A percentile compares a stretch with the other conserved stretches of the same genome.
These are phyloP conservation scores for Psidium friedrichsthalianum DNA, from an alignment of 345 rosid species.

Conservation along the genomic window DNA sequence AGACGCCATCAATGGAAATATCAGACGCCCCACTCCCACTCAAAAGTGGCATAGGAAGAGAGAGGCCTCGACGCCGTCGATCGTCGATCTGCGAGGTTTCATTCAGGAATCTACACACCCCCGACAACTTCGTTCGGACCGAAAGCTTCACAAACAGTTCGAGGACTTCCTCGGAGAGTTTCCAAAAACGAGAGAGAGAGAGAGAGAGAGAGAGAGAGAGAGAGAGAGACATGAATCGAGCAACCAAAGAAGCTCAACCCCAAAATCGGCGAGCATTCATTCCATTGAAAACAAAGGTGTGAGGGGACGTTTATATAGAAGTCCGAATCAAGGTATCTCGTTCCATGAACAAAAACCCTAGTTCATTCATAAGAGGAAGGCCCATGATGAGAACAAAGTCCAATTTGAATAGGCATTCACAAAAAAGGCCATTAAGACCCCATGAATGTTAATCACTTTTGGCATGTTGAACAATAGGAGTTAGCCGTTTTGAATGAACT, in stretches of 20 bases:
- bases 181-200: background rate
- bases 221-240: background rate
- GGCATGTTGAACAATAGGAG: background rate
- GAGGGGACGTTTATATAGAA: background rate
- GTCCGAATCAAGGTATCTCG: background rate
- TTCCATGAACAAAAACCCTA: background rate
- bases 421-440: background rate
- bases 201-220: background rate
- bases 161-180: background rate
- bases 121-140: background rate
- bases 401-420: background rate
- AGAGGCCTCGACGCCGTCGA: background rate
- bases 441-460: background rate
- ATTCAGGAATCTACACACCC: background rate
- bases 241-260: background rate
- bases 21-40: background rate
- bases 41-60: background rate
- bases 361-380: background rate
- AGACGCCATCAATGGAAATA: background rate
- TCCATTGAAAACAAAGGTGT: background rate
- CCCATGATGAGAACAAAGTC: background rate
- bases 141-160: background rate
- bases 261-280: background rate
- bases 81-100: background rate
- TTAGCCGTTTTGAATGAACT: too few relatives aligned